phyloP scores from a whole-genome alignment of 169 alveolate genomes.

The Sarcocystis neurona region DNA sequence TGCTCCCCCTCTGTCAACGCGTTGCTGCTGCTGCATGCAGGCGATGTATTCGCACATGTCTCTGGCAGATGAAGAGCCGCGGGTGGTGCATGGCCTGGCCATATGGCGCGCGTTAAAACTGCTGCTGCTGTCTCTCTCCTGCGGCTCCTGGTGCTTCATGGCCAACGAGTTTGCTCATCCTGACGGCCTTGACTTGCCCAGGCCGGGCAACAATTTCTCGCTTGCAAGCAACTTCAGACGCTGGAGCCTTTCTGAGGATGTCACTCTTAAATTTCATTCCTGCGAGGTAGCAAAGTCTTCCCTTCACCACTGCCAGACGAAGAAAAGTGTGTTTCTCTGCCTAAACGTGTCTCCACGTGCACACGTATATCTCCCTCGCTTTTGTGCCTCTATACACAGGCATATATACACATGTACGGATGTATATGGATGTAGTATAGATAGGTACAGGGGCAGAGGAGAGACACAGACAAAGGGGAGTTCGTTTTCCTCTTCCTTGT shows the following conservation, averaged over 20 bases:
- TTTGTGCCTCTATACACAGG: no score
- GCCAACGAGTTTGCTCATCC: conserved; percentile 86
- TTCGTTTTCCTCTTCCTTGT: no score
- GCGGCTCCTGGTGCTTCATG: conserved; percentile 78
- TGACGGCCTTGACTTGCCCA: conserved; percentile 82
- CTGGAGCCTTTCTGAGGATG: conserved; percentile 82
- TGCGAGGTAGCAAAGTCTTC: conserved; percentile 49
- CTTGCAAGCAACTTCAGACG: conserved; percentile 72
- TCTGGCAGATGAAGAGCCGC: conserved; percentile 71
- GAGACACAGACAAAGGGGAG: no score
- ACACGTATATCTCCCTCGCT: no score
- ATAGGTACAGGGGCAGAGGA: background rate
- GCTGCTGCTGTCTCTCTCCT: conserved; percentile 68
- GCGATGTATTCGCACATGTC: conserved; percentile 76
- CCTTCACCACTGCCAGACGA: background rate
- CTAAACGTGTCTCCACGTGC: background rate
- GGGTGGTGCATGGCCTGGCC: conserved; percentile 69
- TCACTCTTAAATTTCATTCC: conserved; percentile 72
- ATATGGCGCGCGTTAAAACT: conserved; percentile 64
- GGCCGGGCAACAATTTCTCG: conserved; percentile 78
- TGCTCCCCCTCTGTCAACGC: background rate
- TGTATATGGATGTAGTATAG: background rate
- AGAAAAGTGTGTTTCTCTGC: background rate
- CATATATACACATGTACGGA: background rate
- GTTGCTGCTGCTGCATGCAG: no score